Evolutionary conservation across 495 filamentous ascomycete species (phyloP), one percentile per base, ranked within the genome.

Genomic region (Podospora appendiculata): DNA sequence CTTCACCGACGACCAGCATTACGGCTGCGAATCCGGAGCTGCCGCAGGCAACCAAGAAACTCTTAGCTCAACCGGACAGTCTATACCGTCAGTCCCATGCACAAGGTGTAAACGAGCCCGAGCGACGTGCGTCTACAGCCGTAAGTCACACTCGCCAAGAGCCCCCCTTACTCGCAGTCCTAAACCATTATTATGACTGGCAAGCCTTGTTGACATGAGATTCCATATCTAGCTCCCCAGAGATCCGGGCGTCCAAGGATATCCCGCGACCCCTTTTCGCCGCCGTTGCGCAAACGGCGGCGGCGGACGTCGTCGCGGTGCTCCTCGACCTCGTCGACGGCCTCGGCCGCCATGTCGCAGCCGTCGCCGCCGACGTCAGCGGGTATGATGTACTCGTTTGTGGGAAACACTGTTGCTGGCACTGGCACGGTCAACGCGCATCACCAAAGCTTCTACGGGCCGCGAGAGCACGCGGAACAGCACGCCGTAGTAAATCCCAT

Each of bases 191-290:
- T n/a, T n/a, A n/a, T n/a, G n/a, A n/a, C n/a, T n/a, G n/a, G n/a
- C n/a, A n/a, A n/a, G n/a, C n/a, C n/a, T n/a, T n/a, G 5, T 25
- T 25, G 25, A 25, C 25, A 5, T 25, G 25, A 33, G 25, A 54
- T 39, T 25, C 39, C 32, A 10, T 1, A 4, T 12, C 3, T 18
- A 61, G 58, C 58, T 14, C 58, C 58, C 35, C 48, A 58, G 1
- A 52, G 58, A n/a, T 58, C 58, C 10, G 58, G 58, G 6, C 56
- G 58, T n/a, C 58, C 58, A 13, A 50, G 56, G 32, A 32, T 58
- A 3, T 53, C 43, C 13, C 52, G 50, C 25, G 45, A 58, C 14
- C 32, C 50, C 9, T 47, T 25, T 8, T 46, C 47, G 9, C 45
- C 40, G 6, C 51, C 45, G 9, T 41, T 45, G 1, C 55, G 58